Conservation (phyloP, 495 filamentous ascomycete genomes). For the Evernia prunastri region DNA sequence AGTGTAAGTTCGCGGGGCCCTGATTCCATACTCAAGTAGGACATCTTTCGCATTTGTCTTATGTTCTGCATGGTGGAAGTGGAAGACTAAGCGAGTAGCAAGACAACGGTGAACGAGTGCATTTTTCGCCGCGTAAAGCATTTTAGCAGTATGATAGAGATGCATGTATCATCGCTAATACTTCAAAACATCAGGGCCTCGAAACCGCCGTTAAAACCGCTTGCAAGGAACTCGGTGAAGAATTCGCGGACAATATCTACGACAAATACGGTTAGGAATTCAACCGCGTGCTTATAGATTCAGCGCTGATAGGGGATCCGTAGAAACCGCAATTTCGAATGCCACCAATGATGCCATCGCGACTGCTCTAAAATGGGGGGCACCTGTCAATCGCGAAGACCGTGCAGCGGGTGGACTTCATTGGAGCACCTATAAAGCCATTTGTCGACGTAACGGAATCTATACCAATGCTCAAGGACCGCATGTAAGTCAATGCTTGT, state of each 20-base stretch:
- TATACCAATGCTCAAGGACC: slow-evolving; percentile 29
- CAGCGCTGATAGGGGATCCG: background rate
- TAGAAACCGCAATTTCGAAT: slow-evolving; percentile 31
- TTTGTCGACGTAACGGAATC: slow-evolving; percentile 46
- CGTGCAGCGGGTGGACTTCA: slow-evolving; percentile 40
- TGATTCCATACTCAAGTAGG: slow-evolving; percentile 25
- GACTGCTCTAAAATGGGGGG: slow-evolving; percentile 47
- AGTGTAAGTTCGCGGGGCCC: slow-evolving; percentile 34
- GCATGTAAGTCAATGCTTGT: slow-evolving; percentile 14
- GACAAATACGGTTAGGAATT: slow-evolving; percentile 33
- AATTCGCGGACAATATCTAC: slow-evolving; percentile 41
- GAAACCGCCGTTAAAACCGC: slow-evolving; percentile 32
- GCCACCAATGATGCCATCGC: slow-evolving; percentile 31
- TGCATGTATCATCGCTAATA: slow-evolving; percentile 14
- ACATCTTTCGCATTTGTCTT: slow-evolving; percentile 16
- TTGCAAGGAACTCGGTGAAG: slow-evolving; percentile 33
- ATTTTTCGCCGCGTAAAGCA: no score
- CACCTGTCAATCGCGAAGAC: slow-evolving; percentile 32
- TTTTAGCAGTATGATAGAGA: slow-evolving; percentile 4
- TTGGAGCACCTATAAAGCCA: slow-evolving; percentile 59
- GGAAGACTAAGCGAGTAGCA: background rate
- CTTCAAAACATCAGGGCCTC: slow-evolving; percentile 25
- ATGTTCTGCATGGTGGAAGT: background rate
- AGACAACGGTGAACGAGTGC: background rate
- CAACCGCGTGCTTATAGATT: background rate